Evolutionary conservation across 306 rosid species (phyloP).

Genomic region (Macrotyloma uniflorum): DNA sequence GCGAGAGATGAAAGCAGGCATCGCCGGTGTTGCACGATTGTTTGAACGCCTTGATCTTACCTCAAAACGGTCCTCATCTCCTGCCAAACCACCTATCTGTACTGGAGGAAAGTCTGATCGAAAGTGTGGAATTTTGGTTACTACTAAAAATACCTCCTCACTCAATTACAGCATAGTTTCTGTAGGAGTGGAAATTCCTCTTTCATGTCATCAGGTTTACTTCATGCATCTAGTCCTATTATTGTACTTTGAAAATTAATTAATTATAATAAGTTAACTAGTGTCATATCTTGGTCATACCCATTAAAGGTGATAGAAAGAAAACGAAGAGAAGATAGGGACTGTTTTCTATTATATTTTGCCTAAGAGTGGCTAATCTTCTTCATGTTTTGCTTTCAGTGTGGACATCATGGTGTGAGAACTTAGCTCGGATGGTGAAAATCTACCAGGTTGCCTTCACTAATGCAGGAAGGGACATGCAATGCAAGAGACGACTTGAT

Average conservation of each 20-base stretch:
- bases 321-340: not conserved
- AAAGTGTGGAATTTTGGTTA: conserved; percentile 29
- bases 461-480: conserved; percentile 16
- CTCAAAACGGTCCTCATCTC: conserved; percentile 52
- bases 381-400: conserved; percentile 28
- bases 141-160: conserved; percentile 42
- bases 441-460: not conserved
- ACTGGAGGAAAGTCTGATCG: conserved; percentile 43
- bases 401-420: conserved; percentile 26
- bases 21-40: conserved; percentile 73
- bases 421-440: conserved; percentile 1
- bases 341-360: not conserved
- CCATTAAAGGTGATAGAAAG: not conserved
- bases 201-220: conserved; percentile 48
- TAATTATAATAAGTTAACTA: not conserved
- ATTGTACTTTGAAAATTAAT: not conserved
- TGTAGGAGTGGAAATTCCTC: conserved; percentile 36
- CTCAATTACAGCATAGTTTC: conserved; percentile 14
- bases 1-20: conserved; percentile 80
- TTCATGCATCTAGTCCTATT: not conserved
- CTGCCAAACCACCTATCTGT: conserved; percentile 28
- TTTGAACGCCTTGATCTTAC: conserved; percentile 74
- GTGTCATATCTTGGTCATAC: not conserved
- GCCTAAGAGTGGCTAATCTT: conserved; percentile 18
- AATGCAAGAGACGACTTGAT: conserved; percentile 61